Evolutionary conservation across 1,139 yeast genomes (phyloP).

Genomic region (Pichia inconspicua): DNA sequence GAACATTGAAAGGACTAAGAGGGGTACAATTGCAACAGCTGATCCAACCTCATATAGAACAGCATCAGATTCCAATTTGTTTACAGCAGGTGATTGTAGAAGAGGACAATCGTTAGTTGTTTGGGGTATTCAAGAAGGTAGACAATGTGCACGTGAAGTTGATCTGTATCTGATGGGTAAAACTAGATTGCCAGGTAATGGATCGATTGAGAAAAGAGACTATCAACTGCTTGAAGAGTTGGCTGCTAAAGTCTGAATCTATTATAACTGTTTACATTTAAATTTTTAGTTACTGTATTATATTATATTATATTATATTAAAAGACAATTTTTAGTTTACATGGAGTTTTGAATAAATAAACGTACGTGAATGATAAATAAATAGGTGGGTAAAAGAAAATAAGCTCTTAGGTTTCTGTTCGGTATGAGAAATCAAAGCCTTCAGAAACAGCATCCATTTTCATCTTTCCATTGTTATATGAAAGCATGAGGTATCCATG

Average conservation of each 20-base stretch:
- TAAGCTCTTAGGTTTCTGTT: background rate
- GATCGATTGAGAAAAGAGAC: constrained; percentile 81
- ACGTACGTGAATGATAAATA: too few relatives aligned
- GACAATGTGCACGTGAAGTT: constrained; percentile 95
- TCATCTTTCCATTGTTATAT: constrained; percentile 35
- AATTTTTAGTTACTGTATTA: too few relatives aligned
- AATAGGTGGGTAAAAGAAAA: too few relatives aligned
- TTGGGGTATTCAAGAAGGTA: constrained; percentile 99
- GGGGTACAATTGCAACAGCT: constrained; percentile 78
- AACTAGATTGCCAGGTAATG: constrained; percentile 86
- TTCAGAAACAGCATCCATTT: constrained; percentile 35
- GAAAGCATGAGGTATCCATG: constrained; percentile 37
- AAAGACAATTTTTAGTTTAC: background rate
- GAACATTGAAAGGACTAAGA: constrained; percentile 62
- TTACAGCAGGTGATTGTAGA: constrained; percentile 98
- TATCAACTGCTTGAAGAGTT: constrained; percentile 66
- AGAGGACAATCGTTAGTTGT: constrained; percentile 97
- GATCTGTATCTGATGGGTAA: constrained; percentile 72
- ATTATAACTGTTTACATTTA: background rate
- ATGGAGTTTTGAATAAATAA: too few relatives aligned
- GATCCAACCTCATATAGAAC: constrained; percentile 69
- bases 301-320: background rate
- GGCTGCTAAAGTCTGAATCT: constrained; percentile 47
- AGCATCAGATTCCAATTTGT: constrained; percentile 53
- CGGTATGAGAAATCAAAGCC: constrained; percentile 40